Percentiles rank a stretch among this genome's conserved stretches.
phyloP scores from a whole-genome alignment of 106 monocot species.

The Chionographis japonica region DNA sequence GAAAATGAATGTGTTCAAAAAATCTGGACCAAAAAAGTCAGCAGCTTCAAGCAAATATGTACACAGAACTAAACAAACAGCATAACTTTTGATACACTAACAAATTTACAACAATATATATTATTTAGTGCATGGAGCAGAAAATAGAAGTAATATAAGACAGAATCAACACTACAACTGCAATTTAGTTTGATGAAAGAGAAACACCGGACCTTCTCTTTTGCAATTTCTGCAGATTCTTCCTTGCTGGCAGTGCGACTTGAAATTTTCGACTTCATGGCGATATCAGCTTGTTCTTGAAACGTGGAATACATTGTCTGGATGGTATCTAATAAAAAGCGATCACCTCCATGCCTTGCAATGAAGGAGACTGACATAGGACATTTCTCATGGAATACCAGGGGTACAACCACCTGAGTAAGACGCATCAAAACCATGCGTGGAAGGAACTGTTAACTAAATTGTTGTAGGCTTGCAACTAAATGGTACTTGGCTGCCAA shows the following conservation, averaged over 20 bases:
- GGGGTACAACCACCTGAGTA: conserved; percentile 66
- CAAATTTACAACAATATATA: too few species aligned
- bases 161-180: not conserved
- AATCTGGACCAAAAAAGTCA: too few species aligned
- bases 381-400: conserved; percentile 70
- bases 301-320: conserved; percentile 47
- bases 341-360: conserved; percentile 87
- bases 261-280: conserved; percentile 43
- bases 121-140: too few species aligned
- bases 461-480: not conserved
- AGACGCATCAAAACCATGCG: conserved; percentile 1
- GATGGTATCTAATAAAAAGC: conserved; percentile 69
- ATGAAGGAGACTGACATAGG: conserved; percentile 86
- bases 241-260: conserved; percentile 48
- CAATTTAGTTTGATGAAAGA: not conserved
- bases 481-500: not conserved
- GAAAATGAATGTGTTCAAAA: too few species aligned
- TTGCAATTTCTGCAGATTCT: conserved; percentile 92
- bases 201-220: conserved; percentile 66
- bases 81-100: too few species aligned
- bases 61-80: too few species aligned
- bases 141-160: not conserved
- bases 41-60: too few species aligned
- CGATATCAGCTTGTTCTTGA: conserved; percentile 62
- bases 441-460: not conserved